These are phyloP conservation scores for Verticillium longisporum DNA, from an alignment of 2,329 filamentous ascomycete species.

Conservation along the genomic window DNA sequence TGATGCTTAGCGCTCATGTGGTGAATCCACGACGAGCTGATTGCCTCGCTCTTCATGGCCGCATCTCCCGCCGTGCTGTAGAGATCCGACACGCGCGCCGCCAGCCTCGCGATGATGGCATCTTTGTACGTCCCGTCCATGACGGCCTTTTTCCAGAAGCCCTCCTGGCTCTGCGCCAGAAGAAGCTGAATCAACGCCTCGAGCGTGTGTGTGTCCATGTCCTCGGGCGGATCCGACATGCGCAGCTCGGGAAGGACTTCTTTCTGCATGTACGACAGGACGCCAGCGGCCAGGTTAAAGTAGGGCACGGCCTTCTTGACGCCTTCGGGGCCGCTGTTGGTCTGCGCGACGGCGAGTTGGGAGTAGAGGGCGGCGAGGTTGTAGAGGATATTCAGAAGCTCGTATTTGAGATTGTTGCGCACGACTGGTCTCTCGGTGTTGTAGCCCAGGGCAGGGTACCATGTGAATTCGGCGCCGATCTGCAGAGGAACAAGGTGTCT, in stretches of 20 bases:
- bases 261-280: constrained; percentile 70
- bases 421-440: constrained; percentile 68
- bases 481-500: constrained; percentile 22
- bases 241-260: constrained; percentile 77
- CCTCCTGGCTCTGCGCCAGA: constrained; percentile 91
- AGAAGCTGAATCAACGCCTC: constrained; percentile 78
- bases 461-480: constrained; percentile 92
- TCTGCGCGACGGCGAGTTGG: constrained; percentile 77
- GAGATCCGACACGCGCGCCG: constrained; percentile 81
- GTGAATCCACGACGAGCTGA: constrained; percentile 95
- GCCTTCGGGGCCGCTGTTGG: constrained; percentile 71
- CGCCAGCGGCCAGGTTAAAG: constrained; percentile 81
- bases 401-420: constrained; percentile 65
- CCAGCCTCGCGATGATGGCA: constrained; percentile 82
- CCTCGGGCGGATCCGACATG: constrained; percentile 75
- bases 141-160: constrained; percentile 96
- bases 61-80: constrained; percentile 80
- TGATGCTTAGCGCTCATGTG: constrained; percentile 96
- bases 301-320: constrained; percentile 85
- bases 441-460: constrained; percentile 91
- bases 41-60: constrained; percentile 79
- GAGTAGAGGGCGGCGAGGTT: constrained; percentile 93
- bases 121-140: constrained; percentile 84
- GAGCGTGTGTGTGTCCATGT: constrained; percentile 87
- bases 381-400: constrained; percentile 87